These are phyloP conservation scores for Gossypium mustelinum DNA, from an alignment of 345 rosid genomes.

Conservation along the genomic window DNA sequence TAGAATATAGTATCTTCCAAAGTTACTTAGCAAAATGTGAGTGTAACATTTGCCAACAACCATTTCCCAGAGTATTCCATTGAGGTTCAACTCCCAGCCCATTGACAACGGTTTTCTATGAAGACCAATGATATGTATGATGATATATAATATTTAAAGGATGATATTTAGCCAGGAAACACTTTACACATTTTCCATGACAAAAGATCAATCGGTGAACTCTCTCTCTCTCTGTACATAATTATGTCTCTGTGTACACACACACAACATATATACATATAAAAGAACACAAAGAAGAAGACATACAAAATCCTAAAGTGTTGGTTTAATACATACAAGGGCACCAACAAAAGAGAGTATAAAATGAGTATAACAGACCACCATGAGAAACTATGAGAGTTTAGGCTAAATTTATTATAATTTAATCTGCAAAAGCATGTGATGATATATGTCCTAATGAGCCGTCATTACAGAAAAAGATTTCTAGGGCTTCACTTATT, in stretches of 20 bases:
- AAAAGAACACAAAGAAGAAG: neutral
- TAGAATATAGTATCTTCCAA: neutral
- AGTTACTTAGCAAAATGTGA: neutral
- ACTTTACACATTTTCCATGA: neutral
- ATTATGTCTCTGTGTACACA: neutral
- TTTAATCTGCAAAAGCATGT: neutral
- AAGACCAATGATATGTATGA: neutral
- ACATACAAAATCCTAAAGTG: neutral
- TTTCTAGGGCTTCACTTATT: constrained; percentile 1
- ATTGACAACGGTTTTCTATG: neutral
- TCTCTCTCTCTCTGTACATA: neutral
- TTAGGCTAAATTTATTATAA: neutral
- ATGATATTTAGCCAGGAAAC: neutral
- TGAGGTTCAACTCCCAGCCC: neutral
- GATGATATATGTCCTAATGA: neutral
- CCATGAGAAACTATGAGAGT: neutral
- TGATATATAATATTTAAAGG: neutral
- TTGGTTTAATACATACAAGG: neutral
- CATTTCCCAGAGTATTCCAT: neutral
- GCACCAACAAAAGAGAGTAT: neutral
- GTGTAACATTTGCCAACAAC: constrained; percentile 6
- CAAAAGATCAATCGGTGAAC: neutral
- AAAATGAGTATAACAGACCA: neutral
- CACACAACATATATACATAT: neutral
- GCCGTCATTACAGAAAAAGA: neutral